Evolutionary conservation across 345 rosid genomes (phyloP).

Genomic region (Camelina sativa): DNA sequence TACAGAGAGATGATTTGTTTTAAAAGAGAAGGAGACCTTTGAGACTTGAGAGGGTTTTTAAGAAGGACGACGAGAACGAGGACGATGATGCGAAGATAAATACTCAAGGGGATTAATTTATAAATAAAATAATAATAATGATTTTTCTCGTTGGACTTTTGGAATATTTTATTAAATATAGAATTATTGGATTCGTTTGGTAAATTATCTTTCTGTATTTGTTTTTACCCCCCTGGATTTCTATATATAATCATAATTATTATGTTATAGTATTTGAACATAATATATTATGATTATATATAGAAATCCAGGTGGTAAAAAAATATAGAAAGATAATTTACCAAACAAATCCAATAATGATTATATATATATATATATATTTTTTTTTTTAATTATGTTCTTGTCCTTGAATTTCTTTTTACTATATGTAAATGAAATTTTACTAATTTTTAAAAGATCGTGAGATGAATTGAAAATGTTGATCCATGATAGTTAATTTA

Average conservation of each 20-base stretch:
- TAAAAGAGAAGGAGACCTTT: slow-evolving; percentile 20
- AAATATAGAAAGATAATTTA: too few species aligned
- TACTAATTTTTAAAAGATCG: background rate
- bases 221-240: background rate
- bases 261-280: too few species aligned
- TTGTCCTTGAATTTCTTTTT: background rate
- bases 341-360: too few species aligned
- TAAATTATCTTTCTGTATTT: background rate
- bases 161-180: slow-evolving; percentile 17
- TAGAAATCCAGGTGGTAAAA: too few species aligned
- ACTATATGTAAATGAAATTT: background rate
- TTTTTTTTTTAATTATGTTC: background rate
- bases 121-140: too few species aligned
- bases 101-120: background rate
- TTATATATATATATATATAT: too few species aligned
- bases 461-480: background rate
- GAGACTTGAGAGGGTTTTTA: slow-evolving; percentile 32
- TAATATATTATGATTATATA: too few species aligned
- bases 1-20: background rate
- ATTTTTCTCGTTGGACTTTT: too few species aligned
- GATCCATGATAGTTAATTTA: too few species aligned
- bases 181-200: slow-evolving; percentile 11
- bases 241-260: slow-evolving; percentile 4
- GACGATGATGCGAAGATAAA: slow-evolving; percentile 21
- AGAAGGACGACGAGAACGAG: slow-evolving; percentile 29